Base-by-base conservation (phyloP, 495 filamentous ascomycete species). In the Penicillium soppii region DNA sequence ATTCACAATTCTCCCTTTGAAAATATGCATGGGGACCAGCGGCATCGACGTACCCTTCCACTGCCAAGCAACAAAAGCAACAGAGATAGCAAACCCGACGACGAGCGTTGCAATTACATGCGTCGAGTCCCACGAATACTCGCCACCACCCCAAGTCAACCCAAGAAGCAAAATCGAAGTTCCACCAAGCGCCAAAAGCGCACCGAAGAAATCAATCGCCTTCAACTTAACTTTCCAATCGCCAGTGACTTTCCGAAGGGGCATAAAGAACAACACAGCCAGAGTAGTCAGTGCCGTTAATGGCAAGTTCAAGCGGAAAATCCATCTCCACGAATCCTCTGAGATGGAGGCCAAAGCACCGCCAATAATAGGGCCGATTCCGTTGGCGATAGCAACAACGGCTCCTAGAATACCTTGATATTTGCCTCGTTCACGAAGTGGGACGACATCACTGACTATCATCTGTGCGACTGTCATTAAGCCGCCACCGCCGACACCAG, bases 381-480 rank as follows among this genome's bases (percentile, higher is more conserved):
- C 77, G 47, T 82, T 80, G 1, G 74, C 72, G 32, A 82, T 62
- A 5, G 76, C 82, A 12, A 82, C 76, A 1, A 76, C 73, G 10
- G 72, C 72, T 5, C 80, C 79, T 5, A 84, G 65, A 27, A 83
- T 82, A 3, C 80, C 82, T 61, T 82, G 77, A 44, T 83, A 84
- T 56, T 81, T 82, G 0, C 80, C 82, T 49, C 81, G 61, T 50
- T 83, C 72, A 15, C 76, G 65, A 12, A 84, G 66, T 8, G 77
- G 74, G 2, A 79, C 78, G 1, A 83, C 72, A 44, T 84, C 82
- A 38, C 74, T 79, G 20, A 81, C 76, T 17, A 83, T 81, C 56
- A 77, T 76, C 55, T 70, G 67, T 47, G 74, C 78, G 17, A 81
- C 64, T 0, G 77, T 81, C 70, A 81, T 76, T 19, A 83, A 58